phyloP scores from a whole-genome alignment of 345 rosid genomes.

The Zanthoxylum bungeanum region DNA sequence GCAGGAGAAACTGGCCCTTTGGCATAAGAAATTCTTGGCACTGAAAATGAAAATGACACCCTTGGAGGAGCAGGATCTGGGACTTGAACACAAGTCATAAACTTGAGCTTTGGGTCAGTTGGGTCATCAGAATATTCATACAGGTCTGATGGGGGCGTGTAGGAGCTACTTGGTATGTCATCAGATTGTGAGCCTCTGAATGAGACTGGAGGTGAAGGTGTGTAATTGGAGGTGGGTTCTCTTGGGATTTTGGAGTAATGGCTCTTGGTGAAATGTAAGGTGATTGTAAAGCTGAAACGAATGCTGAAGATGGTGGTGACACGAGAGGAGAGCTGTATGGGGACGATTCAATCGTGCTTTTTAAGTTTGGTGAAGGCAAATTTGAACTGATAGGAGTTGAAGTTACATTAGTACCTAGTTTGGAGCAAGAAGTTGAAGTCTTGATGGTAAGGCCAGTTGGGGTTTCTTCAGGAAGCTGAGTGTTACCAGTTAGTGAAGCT shows the following conservation, averaged over 20 bases:
- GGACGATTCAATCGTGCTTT: slow-evolving; percentile 44
- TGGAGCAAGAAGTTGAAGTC: slow-evolving; percentile 42
- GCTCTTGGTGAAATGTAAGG: slow-evolving; percentile 94
- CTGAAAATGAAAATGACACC: slow-evolving; percentile 82
- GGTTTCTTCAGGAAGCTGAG: slow-evolving; percentile 21
- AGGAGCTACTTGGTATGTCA: slow-evolving; percentile 87
- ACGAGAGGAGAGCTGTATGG: slow-evolving; percentile 71
- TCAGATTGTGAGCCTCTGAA: slow-evolving; percentile 61
- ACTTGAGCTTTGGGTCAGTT: slow-evolving; percentile 52
- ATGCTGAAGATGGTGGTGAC: slow-evolving; percentile 93
- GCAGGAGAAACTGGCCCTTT: slow-evolving; percentile 71
- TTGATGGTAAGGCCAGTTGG: slow-evolving; percentile 56
- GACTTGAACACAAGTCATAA: slow-evolving; percentile 55
- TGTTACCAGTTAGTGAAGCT: slow-evolving; percentile 4
- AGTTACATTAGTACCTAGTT: slow-evolving; percentile 30
- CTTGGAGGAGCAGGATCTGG: slow-evolving; percentile 62
- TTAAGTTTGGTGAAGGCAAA: slow-evolving; percentile 44
- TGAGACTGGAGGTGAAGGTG: slow-evolving; percentile 39
- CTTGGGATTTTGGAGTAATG: slow-evolving; percentile 35
- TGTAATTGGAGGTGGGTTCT: slow-evolving; percentile 13
- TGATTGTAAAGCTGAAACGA: slow-evolving; percentile 90
- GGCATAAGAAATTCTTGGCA: slow-evolving; percentile 74
- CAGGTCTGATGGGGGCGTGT: slow-evolving; percentile 86
- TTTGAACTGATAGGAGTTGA: slow-evolving; percentile 24
- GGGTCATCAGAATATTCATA: slow-evolving; percentile 78